Evolutionary conservation across 192 early-diverging fungal genomes (phyloP), one percentile per base, ranked within the genome.

Genomic region (Umbelopsis ramanniana): DNA sequence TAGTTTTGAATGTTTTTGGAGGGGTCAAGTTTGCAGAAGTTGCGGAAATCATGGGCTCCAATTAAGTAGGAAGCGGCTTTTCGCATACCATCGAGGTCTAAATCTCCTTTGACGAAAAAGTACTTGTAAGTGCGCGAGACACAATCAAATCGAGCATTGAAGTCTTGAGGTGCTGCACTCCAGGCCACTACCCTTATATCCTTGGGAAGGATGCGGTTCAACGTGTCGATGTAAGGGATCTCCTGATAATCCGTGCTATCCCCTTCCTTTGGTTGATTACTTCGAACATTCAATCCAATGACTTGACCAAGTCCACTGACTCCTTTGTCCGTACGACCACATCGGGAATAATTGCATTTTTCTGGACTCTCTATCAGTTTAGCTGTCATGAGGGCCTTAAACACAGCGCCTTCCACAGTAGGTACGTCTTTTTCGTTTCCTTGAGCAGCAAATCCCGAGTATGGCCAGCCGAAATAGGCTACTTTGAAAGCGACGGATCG

Each of bases 11-110:
- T 89, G 73, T 92, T 88, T 76, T 97, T 95, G 35, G 90, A 83
- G 0, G 92, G 88, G 82, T 99, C 96, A 47, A 97, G 81, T 77
- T 96, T 95, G 80, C 97, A 99, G 81, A 99, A 97, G 79, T 97
- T 91, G 52, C 97, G 90, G 72, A 94, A 99, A 77, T 99, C 96
- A 71, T 96, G 95, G 14, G 88, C 79, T 10, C 97, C 97, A 68
- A 93, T 69, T 69, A 90, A 94, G 46, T 77, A 70, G 33, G 72
- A 54, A 4, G 93, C 92, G 0, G 91, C 96, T 5, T 88, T 75
- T 19, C 84, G 84, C 96, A 99, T 98, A 2, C 69, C 73, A 4
- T 75, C 85, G 43, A 97, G 87, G 70, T 97, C 85, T 33, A 97
- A 87, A 22, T 74, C 77, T 45, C 84, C 82, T 22, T 80, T 79